phyloP scores from a whole-genome alignment of 176 grass and related monocot genomes.

The Cenchrus fungigraminus region DNA sequence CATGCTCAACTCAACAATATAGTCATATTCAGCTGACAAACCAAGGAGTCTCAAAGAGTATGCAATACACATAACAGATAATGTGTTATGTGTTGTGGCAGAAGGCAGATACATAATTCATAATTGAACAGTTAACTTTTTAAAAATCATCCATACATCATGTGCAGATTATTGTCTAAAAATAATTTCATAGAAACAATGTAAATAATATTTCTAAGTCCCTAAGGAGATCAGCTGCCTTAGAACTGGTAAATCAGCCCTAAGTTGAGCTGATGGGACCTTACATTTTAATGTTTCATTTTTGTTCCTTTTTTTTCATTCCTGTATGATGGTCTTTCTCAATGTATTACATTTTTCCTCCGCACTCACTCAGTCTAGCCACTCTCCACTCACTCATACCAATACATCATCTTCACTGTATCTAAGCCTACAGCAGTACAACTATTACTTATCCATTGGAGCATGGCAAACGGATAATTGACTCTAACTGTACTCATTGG shows the following conservation, averaged over 20 bases:
- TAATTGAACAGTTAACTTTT: not conserved
- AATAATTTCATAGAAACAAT: not conserved
- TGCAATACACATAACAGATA: not conserved
- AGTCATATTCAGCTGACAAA: not conserved
- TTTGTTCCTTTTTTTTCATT: not conserved
- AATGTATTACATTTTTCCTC: constrained; percentile 15
- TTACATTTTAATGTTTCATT: not conserved
- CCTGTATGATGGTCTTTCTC: not conserved
- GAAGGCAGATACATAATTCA: not conserved
- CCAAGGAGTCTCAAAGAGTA: constrained; percentile 12
- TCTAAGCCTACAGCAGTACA: not conserved
- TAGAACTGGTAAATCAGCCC: not conserved
- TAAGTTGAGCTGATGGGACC: not conserved
- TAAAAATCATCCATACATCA: not conserved
- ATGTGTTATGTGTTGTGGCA: not conserved
- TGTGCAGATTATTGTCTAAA: not conserved
- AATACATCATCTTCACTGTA: not conserved
- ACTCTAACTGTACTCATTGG: not conserved
- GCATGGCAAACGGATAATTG: not conserved
- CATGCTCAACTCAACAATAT: constrained; percentile 15
- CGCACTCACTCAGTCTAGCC: not conserved
- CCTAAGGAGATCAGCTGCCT: not conserved
- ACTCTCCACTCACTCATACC: not conserved
- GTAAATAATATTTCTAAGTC: not conserved
- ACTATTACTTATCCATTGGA: constrained; percentile 13